Evolutionary conservation across 768 basidiomycete genomes (phyloP).

Genomic region (Phanerochaete carnosa): DNA sequence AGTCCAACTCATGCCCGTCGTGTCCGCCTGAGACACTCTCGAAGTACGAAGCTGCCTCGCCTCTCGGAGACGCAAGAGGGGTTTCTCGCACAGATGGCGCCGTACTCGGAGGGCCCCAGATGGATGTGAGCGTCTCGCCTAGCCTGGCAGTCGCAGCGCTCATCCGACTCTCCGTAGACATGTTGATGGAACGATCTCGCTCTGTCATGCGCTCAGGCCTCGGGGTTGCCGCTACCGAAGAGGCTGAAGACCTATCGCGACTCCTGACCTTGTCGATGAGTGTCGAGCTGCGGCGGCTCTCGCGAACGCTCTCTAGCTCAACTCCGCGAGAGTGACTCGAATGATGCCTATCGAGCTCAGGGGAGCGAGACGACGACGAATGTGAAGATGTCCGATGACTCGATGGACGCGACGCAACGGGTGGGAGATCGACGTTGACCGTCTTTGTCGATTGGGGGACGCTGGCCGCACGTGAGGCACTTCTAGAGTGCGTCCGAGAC

Average conservation of each 20-base stretch:
- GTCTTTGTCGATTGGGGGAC: constrained; percentile 4
- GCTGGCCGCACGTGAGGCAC: constrained; percentile 4
- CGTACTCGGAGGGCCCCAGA: constrained; percentile 40
- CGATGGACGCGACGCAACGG: not conserved
- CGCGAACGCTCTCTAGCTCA: constrained; percentile 12
- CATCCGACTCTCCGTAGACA: constrained; percentile 35
- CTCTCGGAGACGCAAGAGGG: constrained; percentile 4
- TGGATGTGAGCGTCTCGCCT: constrained; percentile 40
- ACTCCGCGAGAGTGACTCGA: constrained; percentile 13
- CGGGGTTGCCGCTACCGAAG: constrained; percentile 22
- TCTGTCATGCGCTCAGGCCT: constrained; percentile 25
- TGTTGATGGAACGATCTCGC: constrained; percentile 30
- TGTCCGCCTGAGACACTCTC: not conserved
- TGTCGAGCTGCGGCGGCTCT: constrained; percentile 11
- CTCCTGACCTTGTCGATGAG: constrained; percentile 23
- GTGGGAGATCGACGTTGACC: constrained; percentile 5
- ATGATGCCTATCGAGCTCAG: constrained; percentile 7
- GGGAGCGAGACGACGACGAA: constrained; percentile 1
- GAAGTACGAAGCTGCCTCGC: constrained; percentile 11
- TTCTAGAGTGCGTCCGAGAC: constrained; percentile 2
- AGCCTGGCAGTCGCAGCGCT: constrained; percentile 21
- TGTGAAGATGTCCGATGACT: constrained; percentile 4
- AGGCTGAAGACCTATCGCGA: constrained; percentile 22
- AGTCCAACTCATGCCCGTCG: constrained; percentile 1
- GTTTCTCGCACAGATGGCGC: constrained; percentile 8